Base-by-base conservation (phyloP, 179 eudicot genomes). In the Nepenthes alata region DNA sequence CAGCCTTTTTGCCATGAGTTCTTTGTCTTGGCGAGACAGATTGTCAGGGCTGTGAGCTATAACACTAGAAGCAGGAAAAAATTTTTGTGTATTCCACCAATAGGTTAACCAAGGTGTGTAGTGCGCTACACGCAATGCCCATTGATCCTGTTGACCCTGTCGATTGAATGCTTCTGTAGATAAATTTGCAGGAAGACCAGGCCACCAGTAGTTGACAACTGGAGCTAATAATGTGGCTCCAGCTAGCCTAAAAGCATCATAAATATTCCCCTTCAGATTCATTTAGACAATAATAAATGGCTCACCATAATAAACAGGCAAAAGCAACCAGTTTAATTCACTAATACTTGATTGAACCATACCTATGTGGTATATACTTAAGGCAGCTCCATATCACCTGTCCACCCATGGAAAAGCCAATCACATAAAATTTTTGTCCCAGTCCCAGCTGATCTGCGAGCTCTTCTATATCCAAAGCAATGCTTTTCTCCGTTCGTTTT, bases 41-140 rank as follows among this genome's bases (percentile, higher is more conserved):
- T 66, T 44, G 14, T 64, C 35, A 52, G 53, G 57, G 12, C 64
- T 62, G 35, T 70, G 70, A 60, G 73, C 64, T 7, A 68, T 67
- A 16, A 53, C 79, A 64, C 70, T 45, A 58, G 68, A 66, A 50
- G 34, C 3, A 0, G 80, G 80, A 66, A 80, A 75, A 36, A 67
- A 55, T 63, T 77, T 80, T 44, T 80, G 85, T 35, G 85, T 80
- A 52, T 72, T 65, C 85, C 85, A 80, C 84, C 84, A 80, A 36
- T 80, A 68, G 35, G 79, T 71, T 44, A 80, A 66, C 81, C 77
- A 71, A 2, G 81, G 85, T 3, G 63, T 58, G 49, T 80, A 72
- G 59, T 77, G 74, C 1, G 73, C 67, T 36, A 80, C 73, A 2
- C 65, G 45, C 11, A 61, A 15, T n/a, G 81, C 67, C 82, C 74